Base-by-base conservation (phyloP, 352 stramenopile species). In the Phytophthora lateralis region DNA sequence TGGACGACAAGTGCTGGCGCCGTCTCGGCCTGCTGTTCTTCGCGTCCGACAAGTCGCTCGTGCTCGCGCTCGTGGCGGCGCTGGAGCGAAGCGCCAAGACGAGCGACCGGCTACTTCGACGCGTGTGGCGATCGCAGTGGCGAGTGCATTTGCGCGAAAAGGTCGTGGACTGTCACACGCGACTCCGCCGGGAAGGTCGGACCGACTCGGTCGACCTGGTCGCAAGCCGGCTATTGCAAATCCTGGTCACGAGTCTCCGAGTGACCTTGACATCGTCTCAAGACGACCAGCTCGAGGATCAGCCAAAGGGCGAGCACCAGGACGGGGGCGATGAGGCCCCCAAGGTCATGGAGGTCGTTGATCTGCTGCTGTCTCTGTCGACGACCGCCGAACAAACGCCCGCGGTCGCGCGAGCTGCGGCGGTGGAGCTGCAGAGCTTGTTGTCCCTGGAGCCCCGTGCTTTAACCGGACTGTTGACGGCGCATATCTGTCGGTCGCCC, bases 1-100 rank as follows among this genome's bases (percentile, higher is more conserved):
- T 65, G 20, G 53, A 61, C 21, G 47, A 34, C 20, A 71, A 71
- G 24, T 50, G 63, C 48, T 75, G 67, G 67, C 46, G 57, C 1
- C 62, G 67, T 12, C 35, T 75, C 3, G 67, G 45, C 1, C 47
- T 72, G 17, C 44, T 73, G 42, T 54, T 76, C 38, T 76, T 76
- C 52, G 49, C 63, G 14, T 45, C 56, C 26, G 37, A 62, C 38
- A 38, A 34, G 0, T 49, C 43, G 48, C 57, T 76, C 9, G 63
- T 72, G 6, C 29, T 42, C 9, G 67, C 63, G 10, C 43, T 71
- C 17, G 63, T 66, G 32, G 63, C 63, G 6, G 32, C 50, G 17
- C 48, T 76, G 34, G 57, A 66, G 49, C 57, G 58, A 20, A 68
- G 29, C 20, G 20, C 52, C n/a, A 27, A 50, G 2, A 38, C 51